Evolutionary conservation across 305 asterid species (phyloP).

Genomic region (Fraxinus sp.): DNA sequence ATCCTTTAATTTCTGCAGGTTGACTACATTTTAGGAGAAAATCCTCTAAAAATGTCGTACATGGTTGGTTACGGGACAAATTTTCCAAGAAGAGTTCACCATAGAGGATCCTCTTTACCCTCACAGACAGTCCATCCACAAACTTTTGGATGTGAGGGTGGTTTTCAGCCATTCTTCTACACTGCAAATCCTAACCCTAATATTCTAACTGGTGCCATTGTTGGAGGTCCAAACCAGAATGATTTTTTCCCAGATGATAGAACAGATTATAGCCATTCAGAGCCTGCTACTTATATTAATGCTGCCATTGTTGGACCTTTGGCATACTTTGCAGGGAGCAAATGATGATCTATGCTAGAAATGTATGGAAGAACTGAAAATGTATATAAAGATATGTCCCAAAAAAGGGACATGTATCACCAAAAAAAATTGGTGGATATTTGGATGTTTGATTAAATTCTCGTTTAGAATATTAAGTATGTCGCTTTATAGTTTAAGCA

Average conservation of each 20-base stretch:
- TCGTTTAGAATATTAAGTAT: background rate
- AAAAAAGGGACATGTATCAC: background rate
- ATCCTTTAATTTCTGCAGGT: conserved; percentile 40
- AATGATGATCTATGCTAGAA: background rate
- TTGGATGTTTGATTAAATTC: conserved; percentile 5
- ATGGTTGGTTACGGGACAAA: conserved; percentile 81
- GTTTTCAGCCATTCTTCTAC: conserved; percentile 59
- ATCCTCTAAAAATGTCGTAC: conserved; percentile 80
- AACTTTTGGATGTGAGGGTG: conserved; percentile 62
- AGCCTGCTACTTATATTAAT: conserved; percentile 85
- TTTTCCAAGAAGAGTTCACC: conserved; percentile 73
- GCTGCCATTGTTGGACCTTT: conserved; percentile 88
- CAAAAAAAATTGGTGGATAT: conserved; percentile 7
- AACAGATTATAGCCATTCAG: conserved; percentile 66
- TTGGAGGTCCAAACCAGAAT: conserved; percentile 85
- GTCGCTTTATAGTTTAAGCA: background rate
- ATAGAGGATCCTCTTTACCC: conserved; percentile 85
- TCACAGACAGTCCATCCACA: conserved; percentile 48
- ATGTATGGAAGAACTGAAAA: conserved; percentile 4
- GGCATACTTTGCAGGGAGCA: conserved; percentile 63
- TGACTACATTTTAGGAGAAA: conserved; percentile 78
- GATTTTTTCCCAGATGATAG: conserved; percentile 79
- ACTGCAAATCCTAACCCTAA: conserved; percentile 65
- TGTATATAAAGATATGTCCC: conserved; percentile 25
- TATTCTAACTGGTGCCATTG: conserved; percentile 60